Evolutionary conservation across 2,329 filamentous ascomycete genomes (phyloP), one percentile per base, ranked within the genome.

Genomic region (Furcasterigmium furcatum): DNA sequence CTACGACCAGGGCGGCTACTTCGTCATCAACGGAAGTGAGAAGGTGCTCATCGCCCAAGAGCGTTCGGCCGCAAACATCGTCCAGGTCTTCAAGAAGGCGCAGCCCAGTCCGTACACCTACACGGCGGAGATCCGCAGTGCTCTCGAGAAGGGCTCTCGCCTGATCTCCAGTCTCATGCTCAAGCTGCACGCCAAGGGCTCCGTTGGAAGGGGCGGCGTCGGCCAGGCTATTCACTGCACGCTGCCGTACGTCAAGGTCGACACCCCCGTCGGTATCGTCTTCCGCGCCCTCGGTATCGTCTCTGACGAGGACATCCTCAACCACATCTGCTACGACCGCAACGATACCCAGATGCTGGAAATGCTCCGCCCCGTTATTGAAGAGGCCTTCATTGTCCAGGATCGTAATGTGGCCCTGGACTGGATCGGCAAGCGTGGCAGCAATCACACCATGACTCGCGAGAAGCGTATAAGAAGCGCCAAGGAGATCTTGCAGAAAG

Each of bases 31-130:
- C 71, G 94, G 94, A 36, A 95, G 89, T 67, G 94, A 99, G 64
- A 99, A 99, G 76, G 94, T 99, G 19, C 73, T 99, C 56, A 99
- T 99, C 58, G 94, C 94, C 2, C 94, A 99, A 65, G 94, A 99
- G 68, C 87, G 94, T 51, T 96, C 91, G 63, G 94, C 94, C 34
- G 94, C 92, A 61, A 99, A 99, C 62, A 99, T 97, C 48, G 94
- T 99, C 5, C 94, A 99, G 69, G 92, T 99, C 22, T 99, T 99
- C 81, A 92, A 95, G 71, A 99, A 99, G 73, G 90, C 92, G 1
- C 81, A 85, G 56, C 90, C 91, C n/a, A 92, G 89, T 54, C 88
- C 90, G 9, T 95, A 90, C 52, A 91, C 91, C 2, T 96, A 94
- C 66, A 87, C 92, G 20, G 95, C 94, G 12, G 94, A 99, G 68